Evolutionary conservation across 805 yeast species (phyloP), one percentile per base, ranked within the genome.

Genomic region (Pichia exigua): DNA sequence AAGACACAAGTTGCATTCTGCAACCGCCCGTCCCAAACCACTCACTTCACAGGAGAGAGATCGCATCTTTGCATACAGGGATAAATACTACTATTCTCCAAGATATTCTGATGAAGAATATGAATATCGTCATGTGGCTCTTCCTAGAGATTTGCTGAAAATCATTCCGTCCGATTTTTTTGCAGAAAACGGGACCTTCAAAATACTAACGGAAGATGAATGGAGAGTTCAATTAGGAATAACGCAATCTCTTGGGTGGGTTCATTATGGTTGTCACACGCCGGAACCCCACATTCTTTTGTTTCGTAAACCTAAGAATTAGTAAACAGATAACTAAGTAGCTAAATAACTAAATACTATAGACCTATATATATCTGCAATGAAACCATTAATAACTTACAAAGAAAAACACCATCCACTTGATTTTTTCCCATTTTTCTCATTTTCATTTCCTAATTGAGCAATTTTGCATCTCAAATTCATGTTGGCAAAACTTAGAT

Each of bases 201-300:
- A 96, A 58, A 88, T 94, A 44, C 72, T 94, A 41, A 70, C 86
- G 46, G 99, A 94, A 67, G 98, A 94, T 59, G 99, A 94, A 69
- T 94, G 99, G 99, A 78, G 99, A 67, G 59, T 62, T 13, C 98
- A 97, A 1, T 73, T 94, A 47, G 99, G 99, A 2, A 90, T 94
- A 62, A 94, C 98, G 8, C 99, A 94, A 68, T 87, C 96, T 39
- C 73, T 94, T 54, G 99, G 99, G 1, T 94, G 99, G 99, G 94
- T 78, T 50, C 99, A 94, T 68, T 94, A 92, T 65, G 99, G 94
- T 63, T 91, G 96, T 42, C 99, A 94, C 67, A 87, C 98, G 1
- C 99, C 99, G 44, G 99, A 94, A 69, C 99, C 99, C 26, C 99
- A 94, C 65, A 94, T 94, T 54, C 73, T 94, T 55, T 74, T 94